Evolutionary conservation across 1,284 basidiomycete species (phyloP).

Genomic region (Pyrrhoderma noxium): DNA sequence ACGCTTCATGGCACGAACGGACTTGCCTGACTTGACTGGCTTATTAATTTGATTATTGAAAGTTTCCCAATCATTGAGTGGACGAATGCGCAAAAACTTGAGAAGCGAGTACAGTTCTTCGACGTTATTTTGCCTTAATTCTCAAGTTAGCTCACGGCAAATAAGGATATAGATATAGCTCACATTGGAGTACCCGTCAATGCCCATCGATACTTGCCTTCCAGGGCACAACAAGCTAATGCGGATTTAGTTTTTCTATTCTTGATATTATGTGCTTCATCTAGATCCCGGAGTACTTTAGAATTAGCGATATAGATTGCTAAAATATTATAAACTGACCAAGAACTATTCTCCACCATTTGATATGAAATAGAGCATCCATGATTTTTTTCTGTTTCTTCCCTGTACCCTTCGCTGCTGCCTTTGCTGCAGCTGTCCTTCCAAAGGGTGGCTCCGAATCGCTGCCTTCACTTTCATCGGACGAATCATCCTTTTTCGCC

Average conservation of each 20-base stretch:
- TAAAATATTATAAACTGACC: slow-evolving; percentile 39
- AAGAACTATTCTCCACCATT: slow-evolving; percentile 83
- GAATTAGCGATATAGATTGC: neutral
- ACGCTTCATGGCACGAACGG: slow-evolving; percentile 74
- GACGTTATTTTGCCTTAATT: slow-evolving; percentile 72
- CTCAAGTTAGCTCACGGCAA: neutral
- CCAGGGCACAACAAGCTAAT: slow-evolving; percentile 73
- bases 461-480: slow-evolving; percentile 25
- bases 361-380: slow-evolving; percentile 69
- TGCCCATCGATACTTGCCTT: slow-evolving; percentile 82
- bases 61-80: slow-evolving; percentile 71
- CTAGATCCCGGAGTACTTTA: slow-evolving; percentile 32
- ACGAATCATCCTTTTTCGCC: slow-evolving; percentile 27
- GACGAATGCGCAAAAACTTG: slow-evolving; percentile 81
- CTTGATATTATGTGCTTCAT: slow-evolving; percentile 98
- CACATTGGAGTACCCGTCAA: slow-evolving; percentile 87
- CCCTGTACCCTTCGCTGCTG: slow-evolving; percentile 19
- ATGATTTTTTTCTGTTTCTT: slow-evolving; percentile 37
- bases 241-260: slow-evolving; percentile 81
- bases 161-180: slow-evolving; percentile 25
- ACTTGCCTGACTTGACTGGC: slow-evolving; percentile 68
- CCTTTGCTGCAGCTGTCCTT: slow-evolving; percentile 33
- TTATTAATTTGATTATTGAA: slow-evolving; percentile 78
- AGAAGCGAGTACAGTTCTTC: slow-evolving; percentile 87
- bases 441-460: slow-evolving; percentile 35